These are phyloP conservation scores for Neospermospora avenae DNA, from an alignment of 2,329 filamentous ascomycete species.

Conservation along the genomic window DNA sequence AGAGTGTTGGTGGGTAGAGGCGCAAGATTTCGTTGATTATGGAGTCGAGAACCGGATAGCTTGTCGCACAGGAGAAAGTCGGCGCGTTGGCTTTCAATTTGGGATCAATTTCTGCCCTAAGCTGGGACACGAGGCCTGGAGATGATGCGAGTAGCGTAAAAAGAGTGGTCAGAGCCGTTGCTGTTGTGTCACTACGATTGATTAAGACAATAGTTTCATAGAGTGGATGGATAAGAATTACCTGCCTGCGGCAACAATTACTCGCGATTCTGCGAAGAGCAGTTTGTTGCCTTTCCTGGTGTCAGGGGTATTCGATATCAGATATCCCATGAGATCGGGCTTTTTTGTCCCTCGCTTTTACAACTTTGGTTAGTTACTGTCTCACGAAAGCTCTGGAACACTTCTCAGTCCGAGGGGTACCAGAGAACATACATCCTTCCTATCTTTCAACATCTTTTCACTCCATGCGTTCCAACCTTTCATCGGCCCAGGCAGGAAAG, in stretches of 20 bases:
- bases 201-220: not conserved
- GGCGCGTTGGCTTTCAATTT: constrained; percentile 1
- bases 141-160: constrained; percentile 36
- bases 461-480: constrained; percentile 17
- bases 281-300: not conserved
- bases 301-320: constrained; percentile 8
- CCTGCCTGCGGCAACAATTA: constrained; percentile 24
- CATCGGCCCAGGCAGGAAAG: constrained; percentile 18
- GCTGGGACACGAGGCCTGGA: constrained; percentile 8
- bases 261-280: not conserved
- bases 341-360: constrained; percentile 1
- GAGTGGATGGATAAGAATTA: not conserved
- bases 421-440: constrained; percentile 1
- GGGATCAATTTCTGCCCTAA: constrained; percentile 18
- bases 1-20: constrained; percentile 15
- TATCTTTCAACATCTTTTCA: constrained; percentile 14
- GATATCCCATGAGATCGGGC: constrained; percentile 22
- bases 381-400: not conserved
- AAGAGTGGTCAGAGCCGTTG: constrained; percentile 39
- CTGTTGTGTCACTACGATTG: constrained; percentile 41
- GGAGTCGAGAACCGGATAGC: constrained; percentile 17
- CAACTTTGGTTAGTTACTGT: not conserved
- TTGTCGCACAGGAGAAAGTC: constrained; percentile 12
- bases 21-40: constrained; percentile 24
- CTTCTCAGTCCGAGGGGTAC: too few species aligned